A percentile compares a stretch with the other conserved stretches of the same genome.
Evolutionary conservation across 2,329 filamentous ascomycete genomes (phyloP).

Genomic region (Magnaporthiopsis rhizophila): DNA sequence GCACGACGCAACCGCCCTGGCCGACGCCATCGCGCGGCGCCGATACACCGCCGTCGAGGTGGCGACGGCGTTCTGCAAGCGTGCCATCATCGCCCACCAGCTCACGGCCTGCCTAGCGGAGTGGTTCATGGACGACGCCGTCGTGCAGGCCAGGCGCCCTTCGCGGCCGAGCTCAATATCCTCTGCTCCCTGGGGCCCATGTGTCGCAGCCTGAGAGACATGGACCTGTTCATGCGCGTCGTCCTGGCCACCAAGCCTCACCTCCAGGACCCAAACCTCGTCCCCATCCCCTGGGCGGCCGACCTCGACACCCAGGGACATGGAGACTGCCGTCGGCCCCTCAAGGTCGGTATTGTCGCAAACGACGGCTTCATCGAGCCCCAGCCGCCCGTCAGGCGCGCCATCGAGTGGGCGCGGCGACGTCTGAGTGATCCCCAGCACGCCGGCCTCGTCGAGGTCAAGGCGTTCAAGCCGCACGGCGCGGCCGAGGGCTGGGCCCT

Average conservation of each 20-base stretch:
- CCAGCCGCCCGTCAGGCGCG: slow-evolving; percentile 56
- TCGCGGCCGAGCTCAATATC: neutral
- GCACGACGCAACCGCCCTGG: slow-evolving; percentile 4
- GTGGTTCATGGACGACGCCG: slow-evolving; percentile 27
- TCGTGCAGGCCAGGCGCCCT: slow-evolving; percentile 21
- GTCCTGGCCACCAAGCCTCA: slow-evolving; percentile 47
- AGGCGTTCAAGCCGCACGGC: slow-evolving; percentile 25
- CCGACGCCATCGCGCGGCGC: slow-evolving; percentile 3
- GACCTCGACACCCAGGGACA: slow-evolving; percentile 16
- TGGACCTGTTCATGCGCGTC: slow-evolving; percentile 44
- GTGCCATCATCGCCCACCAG: slow-evolving; percentile 11
- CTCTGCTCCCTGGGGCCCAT: slow-evolving; percentile 40
- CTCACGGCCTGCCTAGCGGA: slow-evolving; percentile 27
- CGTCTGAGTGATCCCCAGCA: slow-evolving; percentile 25
- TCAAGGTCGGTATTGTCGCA: slow-evolving; percentile 56
- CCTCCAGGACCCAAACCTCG: slow-evolving; percentile 46
- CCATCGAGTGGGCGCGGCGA: slow-evolving; percentile 27
- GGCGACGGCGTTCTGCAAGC: slow-evolving; percentile 10
- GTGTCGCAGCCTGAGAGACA: slow-evolving; percentile 44
- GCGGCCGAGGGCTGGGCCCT: slow-evolving; percentile 20
- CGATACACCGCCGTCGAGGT: slow-evolving; percentile 10
- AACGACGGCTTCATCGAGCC: slow-evolving; percentile 57
- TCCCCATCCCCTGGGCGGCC: slow-evolving; percentile 53
- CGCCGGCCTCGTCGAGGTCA: slow-evolving; percentile 22
- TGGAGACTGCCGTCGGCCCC: slow-evolving; percentile 5